Evolutionary conservation across 345 rosid genomes (phyloP), one percentile per base, ranked within the genome.

Genomic region (Pistacia integerrima): DNA sequence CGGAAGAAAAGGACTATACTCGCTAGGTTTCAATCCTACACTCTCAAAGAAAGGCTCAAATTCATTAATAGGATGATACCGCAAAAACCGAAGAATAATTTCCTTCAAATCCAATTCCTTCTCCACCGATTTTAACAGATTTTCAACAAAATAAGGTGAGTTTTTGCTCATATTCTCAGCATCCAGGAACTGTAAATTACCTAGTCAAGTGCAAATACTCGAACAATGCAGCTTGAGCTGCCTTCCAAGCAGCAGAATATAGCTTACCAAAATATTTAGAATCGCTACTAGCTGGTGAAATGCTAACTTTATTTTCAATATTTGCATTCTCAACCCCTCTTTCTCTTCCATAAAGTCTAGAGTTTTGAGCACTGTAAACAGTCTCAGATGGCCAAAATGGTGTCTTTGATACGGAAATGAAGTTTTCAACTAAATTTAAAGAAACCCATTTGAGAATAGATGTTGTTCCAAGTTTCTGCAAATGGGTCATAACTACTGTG

Each of bases 1-100:
- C 0, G 82, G 92, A 80, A 94, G 92, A 25, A 90, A 69, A 38
- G 74, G 60, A 16, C 58, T 14, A 68, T 82, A 79, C 77, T 90
- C 94, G 1, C 44, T 54, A 55, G 87, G 91, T 51, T 85, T 70
- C 78, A 94, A 70, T 61, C 98, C 98, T 63, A 89, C 55, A 74
- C 97, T 93, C 90, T 94, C 95, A 54, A 87, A 88, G 85, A 93
- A 94, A 13, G 94, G 94, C 79, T 94, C 97, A 41, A 91, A 93
- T 82, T 94, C 98, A 69, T 93, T 94, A 74, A 93, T 88, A 52
- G 97, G 98, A 64, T 90, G 88, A 67, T 88, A 93, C 51, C 88
- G 86, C 70, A 94, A 69, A 79, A 79, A 88, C 78, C 89, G 91
- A 2, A 83, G 18, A 49, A 91, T 44, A 0, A 88, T 78, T 11